Conservation (phyloP, 75 land plant species). For the Selaginella tamariscina region DNA sequence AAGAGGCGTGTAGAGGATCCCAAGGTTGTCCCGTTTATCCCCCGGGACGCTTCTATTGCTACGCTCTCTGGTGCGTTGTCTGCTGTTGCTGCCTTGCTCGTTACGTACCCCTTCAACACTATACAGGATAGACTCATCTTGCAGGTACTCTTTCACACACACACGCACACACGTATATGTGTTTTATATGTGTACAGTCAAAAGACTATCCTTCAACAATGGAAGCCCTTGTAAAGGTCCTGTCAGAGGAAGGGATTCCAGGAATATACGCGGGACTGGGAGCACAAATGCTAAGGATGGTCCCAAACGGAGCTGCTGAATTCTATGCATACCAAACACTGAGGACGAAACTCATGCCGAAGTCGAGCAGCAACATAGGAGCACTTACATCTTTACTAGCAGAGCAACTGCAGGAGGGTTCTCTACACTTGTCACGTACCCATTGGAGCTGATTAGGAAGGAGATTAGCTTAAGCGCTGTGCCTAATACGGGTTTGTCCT, state of each 20-base stretch:
- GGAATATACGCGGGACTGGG: constrained; percentile 23
- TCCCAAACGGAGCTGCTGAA: constrained; percentile 27
- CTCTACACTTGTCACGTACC: constrained; percentile 26
- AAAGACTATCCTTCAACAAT: constrained; percentile 19
- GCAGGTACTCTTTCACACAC: too few species aligned
- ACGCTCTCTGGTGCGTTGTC: constrained; percentile 32
- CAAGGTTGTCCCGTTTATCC: constrained; percentile 26
- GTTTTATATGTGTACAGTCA: constrained; percentile 16
- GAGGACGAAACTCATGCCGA: constrained; percentile 4
- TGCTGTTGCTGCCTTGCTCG: constrained; percentile 22
- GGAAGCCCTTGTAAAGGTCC: constrained; percentile 15
- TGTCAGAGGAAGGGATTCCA: constrained; percentile 18
- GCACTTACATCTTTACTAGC: constrained; percentile 17
- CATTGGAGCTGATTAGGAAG: constrained; percentile 23
- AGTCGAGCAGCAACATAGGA: constrained; percentile 5
- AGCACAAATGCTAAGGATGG: constrained; percentile 19
- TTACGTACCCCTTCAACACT: constrained; percentile 22
- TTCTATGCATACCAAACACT: constrained; percentile 30
- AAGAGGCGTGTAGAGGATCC: constrained; percentile 18
- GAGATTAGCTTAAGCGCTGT: constrained; percentile 26
- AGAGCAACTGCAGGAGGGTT: constrained; percentile 28
- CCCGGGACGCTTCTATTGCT: constrained; percentile 18
- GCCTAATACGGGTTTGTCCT: constrained; percentile 17
- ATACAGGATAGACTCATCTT: constrained; percentile 24
- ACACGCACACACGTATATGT: too few species aligned